These are phyloP conservation scores for Inonotus obliquus DNA, from an alignment of 1,284 basidiomycete genomes.

Conservation along the genomic window DNA sequence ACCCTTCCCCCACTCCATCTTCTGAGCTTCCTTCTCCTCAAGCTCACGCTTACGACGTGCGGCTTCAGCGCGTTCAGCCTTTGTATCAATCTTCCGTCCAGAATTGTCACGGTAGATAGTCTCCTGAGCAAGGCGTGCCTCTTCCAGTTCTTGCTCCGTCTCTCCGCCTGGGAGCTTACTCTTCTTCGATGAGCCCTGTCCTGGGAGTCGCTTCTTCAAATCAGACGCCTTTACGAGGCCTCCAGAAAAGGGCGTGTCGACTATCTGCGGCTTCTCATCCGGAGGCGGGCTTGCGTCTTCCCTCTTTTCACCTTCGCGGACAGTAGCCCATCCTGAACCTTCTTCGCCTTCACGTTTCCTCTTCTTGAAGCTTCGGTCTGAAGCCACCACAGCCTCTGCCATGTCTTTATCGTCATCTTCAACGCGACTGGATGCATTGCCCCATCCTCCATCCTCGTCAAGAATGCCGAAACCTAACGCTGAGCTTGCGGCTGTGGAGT, in stretches of 20 bases:
- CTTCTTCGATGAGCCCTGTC: constrained; percentile 27
- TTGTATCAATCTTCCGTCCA: constrained; percentile 87
- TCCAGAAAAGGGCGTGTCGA: constrained; percentile 56
- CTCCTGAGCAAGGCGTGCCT: constrained; percentile 66
- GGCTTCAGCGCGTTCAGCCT: constrained; percentile 78
- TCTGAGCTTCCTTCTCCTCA: constrained; percentile 81
- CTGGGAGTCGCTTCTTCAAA: constrained; percentile 51
- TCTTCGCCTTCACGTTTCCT: constrained; percentile 40
- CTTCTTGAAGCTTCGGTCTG: constrained; percentile 74
- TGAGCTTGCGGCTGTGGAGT: constrained; percentile 36
- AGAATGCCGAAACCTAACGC: constrained; percentile 10
- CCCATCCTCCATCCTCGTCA: constrained; percentile 72
- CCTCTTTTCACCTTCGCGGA: constrained; percentile 41
- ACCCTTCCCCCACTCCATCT: constrained; percentile 97
- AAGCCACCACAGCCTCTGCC: constrained; percentile 57
- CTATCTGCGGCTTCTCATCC: constrained; percentile 70
- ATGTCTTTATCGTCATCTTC: constrained; percentile 50
- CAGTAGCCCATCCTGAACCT: constrained; percentile 53
- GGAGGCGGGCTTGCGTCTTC: constrained; percentile 49
- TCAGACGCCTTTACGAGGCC: constrained; percentile 69
- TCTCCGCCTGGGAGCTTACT: constrained; percentile 27
- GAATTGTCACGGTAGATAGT: constrained; percentile 93
- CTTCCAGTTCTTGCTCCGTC: constrained; percentile 46
- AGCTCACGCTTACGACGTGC: constrained; percentile 70
- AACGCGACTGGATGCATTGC: constrained; percentile 26